Conservation (phyloP, 106 monocot genomes). For the Dendrobium nobile region DNA sequence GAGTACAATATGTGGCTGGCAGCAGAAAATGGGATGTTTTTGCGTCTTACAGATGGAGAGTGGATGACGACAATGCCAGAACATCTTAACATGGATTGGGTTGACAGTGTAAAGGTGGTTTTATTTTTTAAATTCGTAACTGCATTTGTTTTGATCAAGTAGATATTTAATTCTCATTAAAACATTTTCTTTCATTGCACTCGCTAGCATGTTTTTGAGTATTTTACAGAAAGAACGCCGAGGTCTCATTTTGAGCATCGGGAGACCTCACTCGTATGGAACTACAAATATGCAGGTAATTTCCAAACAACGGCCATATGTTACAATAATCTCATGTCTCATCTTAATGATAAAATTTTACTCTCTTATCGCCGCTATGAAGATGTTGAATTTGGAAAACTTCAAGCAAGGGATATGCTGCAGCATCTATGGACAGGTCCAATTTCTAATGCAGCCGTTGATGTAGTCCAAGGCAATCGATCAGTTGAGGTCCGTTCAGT, state of each 20-base stretch:
- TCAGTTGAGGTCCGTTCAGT: slow-evolving; percentile 97
- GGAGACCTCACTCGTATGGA: slow-evolving; percentile 97
- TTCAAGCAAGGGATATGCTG: slow-evolving; percentile 97
- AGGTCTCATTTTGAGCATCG: slow-evolving; percentile 99
- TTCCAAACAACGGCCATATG: not conserved
- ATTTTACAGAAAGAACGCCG: slow-evolving; percentile 95
- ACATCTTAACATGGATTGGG: slow-evolving; percentile 99
- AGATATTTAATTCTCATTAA: not conserved
- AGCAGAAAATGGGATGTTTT: slow-evolving; percentile 98
- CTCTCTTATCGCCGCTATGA: not conserved
- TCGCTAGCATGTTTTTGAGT: slow-evolving; percentile 96
- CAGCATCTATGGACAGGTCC: slow-evolving; percentile 99
- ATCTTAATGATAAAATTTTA: not conserved
- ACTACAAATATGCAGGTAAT: slow-evolving; percentile 94
- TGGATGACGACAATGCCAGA: slow-evolving; percentile 99
- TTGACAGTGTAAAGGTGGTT: slow-evolving; percentile 93
- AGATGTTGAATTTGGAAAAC: slow-evolving; percentile 98
- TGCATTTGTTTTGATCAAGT: not conserved
- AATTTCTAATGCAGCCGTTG: slow-evolving; percentile 95
- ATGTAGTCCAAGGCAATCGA: slow-evolving; percentile 94
- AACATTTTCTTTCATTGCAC: not conserved
- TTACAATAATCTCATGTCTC: not conserved
- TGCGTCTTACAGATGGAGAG: slow-evolving; percentile 78
- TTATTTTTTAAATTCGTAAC: not conserved
- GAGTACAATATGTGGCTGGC: slow-evolving; percentile 96